Percentiles rank a stretch among this genome's conserved stretches.
Evolutionary conservation across 495 filamentous ascomycete species (phyloP).

Genomic region (Immersiella caudata): DNA sequence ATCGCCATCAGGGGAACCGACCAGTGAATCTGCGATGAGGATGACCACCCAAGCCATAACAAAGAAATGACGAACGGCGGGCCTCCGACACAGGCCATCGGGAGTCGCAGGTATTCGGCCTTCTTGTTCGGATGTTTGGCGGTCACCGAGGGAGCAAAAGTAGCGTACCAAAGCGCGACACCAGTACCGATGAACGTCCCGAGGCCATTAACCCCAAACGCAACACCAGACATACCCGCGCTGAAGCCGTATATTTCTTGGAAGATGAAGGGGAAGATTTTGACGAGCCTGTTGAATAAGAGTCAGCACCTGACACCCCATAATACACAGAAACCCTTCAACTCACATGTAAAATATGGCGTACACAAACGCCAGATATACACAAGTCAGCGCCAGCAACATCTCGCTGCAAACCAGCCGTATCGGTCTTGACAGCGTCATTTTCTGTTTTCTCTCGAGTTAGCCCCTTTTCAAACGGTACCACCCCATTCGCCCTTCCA

Average conservation of each 20-base stretch:
- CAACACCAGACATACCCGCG: slow-evolving; percentile 37
- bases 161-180: slow-evolving; percentile 46
- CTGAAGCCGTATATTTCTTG: slow-evolving; percentile 46
- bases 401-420: slow-evolving; percentile 61
- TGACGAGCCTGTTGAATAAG: slow-evolving; percentile 44
- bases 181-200: slow-evolving; percentile 55
- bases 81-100: slow-evolving; percentile 63
- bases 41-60: slow-evolving; percentile 73
- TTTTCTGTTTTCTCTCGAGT: slow-evolving; percentile 26
- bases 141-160: slow-evolving; percentile 28
- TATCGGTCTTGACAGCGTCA: slow-evolving; percentile 48
- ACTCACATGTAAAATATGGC: slow-evolving; percentile 69
- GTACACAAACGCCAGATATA: slow-evolving; percentile 67
- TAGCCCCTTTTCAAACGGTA: not conserved
- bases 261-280: slow-evolving; percentile 63
- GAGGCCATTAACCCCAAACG: slow-evolving; percentile 42
- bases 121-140: slow-evolving; percentile 26
- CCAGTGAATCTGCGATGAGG: slow-evolving; percentile 59
- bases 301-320: too few relatives aligned
- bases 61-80: slow-evolving; percentile 59
- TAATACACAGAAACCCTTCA: not conserved
- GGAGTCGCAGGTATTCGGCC: slow-evolving; percentile 65
- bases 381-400: slow-evolving; percentile 62
- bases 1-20: slow-evolving; percentile 60
- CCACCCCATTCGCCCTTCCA: too few relatives aligned